Percentiles rank a stretch among this genome's conserved stretches.
Evolutionary conservation across 2,329 filamentous ascomycete genomes (phyloP).

Genomic region (Fusarium sp.): DNA sequence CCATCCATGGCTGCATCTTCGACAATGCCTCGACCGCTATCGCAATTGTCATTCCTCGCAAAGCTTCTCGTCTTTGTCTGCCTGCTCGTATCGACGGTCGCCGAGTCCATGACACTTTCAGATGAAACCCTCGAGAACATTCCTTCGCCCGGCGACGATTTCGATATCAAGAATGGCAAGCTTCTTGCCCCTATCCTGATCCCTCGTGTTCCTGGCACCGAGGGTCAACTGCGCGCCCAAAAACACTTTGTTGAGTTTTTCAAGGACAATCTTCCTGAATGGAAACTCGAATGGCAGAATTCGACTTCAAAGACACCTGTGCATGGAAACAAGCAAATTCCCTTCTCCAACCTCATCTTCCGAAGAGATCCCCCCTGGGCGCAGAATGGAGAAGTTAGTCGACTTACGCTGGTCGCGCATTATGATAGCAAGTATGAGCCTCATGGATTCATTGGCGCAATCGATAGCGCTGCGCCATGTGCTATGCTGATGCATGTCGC

Average conservation of each 20-base stretch:
- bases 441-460: conserved; percentile 90
- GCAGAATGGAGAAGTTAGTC: conserved; percentile 77
- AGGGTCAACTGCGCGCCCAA: conserved; percentile 78
- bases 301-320: conserved; percentile 86
- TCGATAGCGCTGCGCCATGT: conserved; percentile 92
- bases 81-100: conserved; percentile 44
- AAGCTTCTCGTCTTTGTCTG: conserved; percentile 34
- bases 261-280: conserved; percentile 76
- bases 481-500: conserved; percentile 93
- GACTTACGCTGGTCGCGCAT: conserved; percentile 90
- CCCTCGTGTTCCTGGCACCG: conserved; percentile 88
- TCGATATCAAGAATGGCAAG: conserved; percentile 80
- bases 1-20: conserved; percentile 33
- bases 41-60: conserved; percentile 35
- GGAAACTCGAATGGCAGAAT: conserved; percentile 88
- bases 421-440: conserved; percentile 89
- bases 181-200: conserved; percentile 89
- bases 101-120: conserved; percentile 69
- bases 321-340: conserved; percentile 76
- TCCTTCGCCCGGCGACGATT: conserved; percentile 78
- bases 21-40: conserved; percentile 35
- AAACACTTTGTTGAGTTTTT: conserved; percentile 90
- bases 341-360: conserved; percentile 89
- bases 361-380: conserved; percentile 90
- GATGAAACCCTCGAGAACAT: conserved; percentile 79